Percentiles rank a stretch among this genome's conserved stretches.
Evolutionary conservation across 805 yeast genomes (phyloP).

Genomic region (Saturnispora diversa): DNA sequence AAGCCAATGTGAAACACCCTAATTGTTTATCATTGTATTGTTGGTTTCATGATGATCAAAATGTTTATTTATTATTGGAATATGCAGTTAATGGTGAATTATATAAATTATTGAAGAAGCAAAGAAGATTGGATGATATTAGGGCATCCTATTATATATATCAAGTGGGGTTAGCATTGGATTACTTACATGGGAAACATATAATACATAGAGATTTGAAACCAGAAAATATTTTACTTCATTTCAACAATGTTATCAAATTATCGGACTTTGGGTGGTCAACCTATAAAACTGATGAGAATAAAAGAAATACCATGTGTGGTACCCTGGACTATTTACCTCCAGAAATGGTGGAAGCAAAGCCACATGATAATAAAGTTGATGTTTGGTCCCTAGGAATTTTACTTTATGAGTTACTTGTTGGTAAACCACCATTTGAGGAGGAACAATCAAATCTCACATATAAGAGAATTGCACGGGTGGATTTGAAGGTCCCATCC

Average conservation of each 20-base stretch:
- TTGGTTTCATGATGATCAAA: constrained; percentile 70
- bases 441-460: constrained; percentile 72
- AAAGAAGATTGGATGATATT: constrained; percentile 60
- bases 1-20: constrained; percentile 67
- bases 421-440: constrained; percentile 90
- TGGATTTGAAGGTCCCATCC: constrained; percentile 67
- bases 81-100: constrained; percentile 82
- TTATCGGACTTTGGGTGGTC: constrained; percentile 97
- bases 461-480: constrained; percentile 67
- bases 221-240: constrained; percentile 84
- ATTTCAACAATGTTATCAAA: constrained; percentile 65
- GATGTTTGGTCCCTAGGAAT: constrained; percentile 95
- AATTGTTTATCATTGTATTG: constrained; percentile 77
- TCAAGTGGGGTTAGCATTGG: constrained; percentile 76
- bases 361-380: constrained; percentile 67
- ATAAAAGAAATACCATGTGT: constrained; percentile 71
- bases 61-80: constrained; percentile 80
- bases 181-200: constrained; percentile 67
- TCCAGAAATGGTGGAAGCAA: constrained; percentile 88
- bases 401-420: constrained; percentile 73
- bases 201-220: constrained; percentile 89
- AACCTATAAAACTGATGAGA: constrained; percentile 46
- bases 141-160: constrained; percentile 70
- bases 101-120: constrained; percentile 60
- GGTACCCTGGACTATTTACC: constrained; percentile 93